Evolutionary conservation across 2,329 filamentous ascomycete species (phyloP), one percentile per base, ranked within the genome.

Genomic region (Hypomyces rosellus): DNA sequence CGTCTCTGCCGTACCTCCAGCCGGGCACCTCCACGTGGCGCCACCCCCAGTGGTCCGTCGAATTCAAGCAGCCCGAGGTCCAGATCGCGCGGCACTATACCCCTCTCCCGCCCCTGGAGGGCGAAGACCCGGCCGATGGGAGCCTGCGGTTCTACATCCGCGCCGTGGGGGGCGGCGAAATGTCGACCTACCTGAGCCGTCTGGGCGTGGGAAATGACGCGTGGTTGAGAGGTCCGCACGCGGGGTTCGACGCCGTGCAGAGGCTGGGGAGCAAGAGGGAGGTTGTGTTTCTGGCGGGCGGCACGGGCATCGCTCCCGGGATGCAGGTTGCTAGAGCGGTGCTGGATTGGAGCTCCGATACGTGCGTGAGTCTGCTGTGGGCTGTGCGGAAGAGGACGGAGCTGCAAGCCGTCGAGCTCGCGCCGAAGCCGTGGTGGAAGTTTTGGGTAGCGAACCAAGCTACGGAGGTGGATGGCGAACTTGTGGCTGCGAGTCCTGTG

Each of bases 51-150:
- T 95, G 89, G 86, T 90, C 86, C 55, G 85, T 97, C 34, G 87
- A 96, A 72, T 83, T 96, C 63, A 96, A 95, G 71, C 93, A 97
- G 70, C 93, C 93, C 2, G 85, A 96, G 65, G 71, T 97, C 51
- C 91, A 96, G 69, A 95, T 99, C 59, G 88, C 89, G 40, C 75
- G 93, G 54, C 84, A 89, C 51, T 99, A 99, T 69, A 97, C 93
- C 4, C 90, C 92, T 1, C 73, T 99, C 0, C 92, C 89, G 0
- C 77, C 82, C 0, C 22, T 57, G 0, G 47, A 54, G 1, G 57
- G 46, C 4, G 59, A 63, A 13, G 61, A 66, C 2, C 60, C 58
- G 2, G 59, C 65, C n/a, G 60, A 62, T 34, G 69, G 74, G 38
- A 65, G 71, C 2, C 61, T 96, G 49, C 76, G 86, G 8, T 84